Evolutionary conservation across 352 stramenopile genomes (phyloP).

Genomic region (Ochromonadaceae sp.): DNA sequence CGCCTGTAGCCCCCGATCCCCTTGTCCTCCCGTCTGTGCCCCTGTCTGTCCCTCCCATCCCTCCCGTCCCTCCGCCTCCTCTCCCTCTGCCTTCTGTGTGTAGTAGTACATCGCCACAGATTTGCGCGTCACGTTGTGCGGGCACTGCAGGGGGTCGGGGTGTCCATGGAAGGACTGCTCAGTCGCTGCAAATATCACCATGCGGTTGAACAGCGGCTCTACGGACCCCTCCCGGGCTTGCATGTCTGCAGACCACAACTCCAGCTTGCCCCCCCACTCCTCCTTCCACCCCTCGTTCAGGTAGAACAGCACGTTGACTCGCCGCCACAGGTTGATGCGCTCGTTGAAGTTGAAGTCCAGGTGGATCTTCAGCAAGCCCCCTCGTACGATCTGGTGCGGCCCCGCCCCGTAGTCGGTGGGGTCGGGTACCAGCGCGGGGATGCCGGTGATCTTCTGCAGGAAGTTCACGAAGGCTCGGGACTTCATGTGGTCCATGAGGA

Average conservation of each 20-base stretch:
- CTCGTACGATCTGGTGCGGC: background rate
- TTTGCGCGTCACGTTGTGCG: background rate
- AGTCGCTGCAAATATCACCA: background rate
- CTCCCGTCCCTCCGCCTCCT: too few species aligned
- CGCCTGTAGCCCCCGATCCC: too few species aligned
- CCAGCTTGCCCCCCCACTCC: background rate
- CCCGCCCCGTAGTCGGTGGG: background rate
- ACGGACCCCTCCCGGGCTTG: background rate
- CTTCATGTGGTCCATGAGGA: background rate
- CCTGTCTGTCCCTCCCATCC: too few species aligned
- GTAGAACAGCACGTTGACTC: slow-evolving; percentile 5
- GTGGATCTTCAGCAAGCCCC: slow-evolving; percentile 4
- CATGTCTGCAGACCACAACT: slow-evolving; percentile 4
- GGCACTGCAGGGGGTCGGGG: background rate
- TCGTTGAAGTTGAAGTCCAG: background rate
- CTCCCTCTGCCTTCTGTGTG: too few species aligned
- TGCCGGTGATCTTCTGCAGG: background rate
- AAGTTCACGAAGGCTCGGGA: background rate
- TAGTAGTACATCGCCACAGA: slow-evolving; percentile 10
- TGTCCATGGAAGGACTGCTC: slow-evolving; percentile 7
- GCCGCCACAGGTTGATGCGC: background rate
- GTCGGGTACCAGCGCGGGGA: background rate
- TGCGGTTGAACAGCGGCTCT: background rate
- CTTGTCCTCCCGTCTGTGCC: too few species aligned
- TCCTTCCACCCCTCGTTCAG: slow-evolving; percentile 1